phyloP scores from a whole-genome alignment of 345 rosid genomes.

The Durio zibethinus region DNA sequence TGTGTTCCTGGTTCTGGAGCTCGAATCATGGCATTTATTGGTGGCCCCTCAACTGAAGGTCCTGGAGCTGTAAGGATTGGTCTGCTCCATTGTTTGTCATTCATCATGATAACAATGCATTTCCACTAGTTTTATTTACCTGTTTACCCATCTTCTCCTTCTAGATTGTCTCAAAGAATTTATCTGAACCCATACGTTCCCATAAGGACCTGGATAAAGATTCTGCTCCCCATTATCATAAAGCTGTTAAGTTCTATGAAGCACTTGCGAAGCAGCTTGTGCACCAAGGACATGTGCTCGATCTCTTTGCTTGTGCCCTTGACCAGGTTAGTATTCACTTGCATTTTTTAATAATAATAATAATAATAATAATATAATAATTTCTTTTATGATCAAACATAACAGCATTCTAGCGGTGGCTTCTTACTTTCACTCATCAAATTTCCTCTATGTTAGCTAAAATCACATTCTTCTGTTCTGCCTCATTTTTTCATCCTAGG shows the following conservation, averaged over 20 bases:
- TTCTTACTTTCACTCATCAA: slow-evolving; percentile 1
- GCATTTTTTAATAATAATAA: not conserved
- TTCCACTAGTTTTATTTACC: not conserved
- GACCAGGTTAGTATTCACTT: slow-evolving; percentile 38
- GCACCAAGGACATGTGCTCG: slow-evolving; percentile 96
- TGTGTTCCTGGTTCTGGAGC: slow-evolving; percentile 97
- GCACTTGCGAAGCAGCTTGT: slow-evolving; percentile 86
- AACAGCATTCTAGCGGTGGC: not conserved
- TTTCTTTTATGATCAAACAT: not conserved
- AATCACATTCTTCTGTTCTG: slow-evolving; percentile 6
- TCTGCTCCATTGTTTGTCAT: not conserved
- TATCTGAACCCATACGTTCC: slow-evolving; percentile 91
- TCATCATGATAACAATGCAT: slow-evolving; percentile 2
- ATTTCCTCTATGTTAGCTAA: not conserved
- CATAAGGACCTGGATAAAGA: slow-evolving; percentile 94
- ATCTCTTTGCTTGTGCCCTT: slow-evolving; percentile 90
- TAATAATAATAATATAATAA: not conserved
- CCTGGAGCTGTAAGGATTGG: slow-evolving; percentile 68
- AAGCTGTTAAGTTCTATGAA: slow-evolving; percentile 80
- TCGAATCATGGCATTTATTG: slow-evolving; percentile 87
- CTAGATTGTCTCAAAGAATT: slow-evolving; percentile 79
- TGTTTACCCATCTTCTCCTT: slow-evolving; percentile 4
- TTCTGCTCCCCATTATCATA: slow-evolving; percentile 69
- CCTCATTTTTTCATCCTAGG: slow-evolving; percentile 37
- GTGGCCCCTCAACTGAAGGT: slow-evolving; percentile 93